Evolutionary conservation across 108 stramenopile genomes (phyloP).

Genomic region (Hondaea fermentalgiana): DNA sequence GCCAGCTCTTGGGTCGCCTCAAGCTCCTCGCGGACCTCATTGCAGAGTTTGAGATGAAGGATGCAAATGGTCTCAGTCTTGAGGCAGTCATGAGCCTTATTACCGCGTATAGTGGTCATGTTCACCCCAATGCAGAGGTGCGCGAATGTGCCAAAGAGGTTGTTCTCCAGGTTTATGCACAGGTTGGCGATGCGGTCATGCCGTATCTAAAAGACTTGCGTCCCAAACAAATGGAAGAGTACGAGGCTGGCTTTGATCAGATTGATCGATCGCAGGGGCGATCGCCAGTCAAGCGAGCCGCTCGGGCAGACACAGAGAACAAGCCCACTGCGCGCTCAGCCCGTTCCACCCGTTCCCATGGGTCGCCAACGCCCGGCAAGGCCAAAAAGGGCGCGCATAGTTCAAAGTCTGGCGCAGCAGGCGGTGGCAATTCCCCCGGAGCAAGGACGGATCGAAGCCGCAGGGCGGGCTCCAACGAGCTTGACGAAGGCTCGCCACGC

Average conservation of each 20-base stretch:
- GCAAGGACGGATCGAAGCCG: not conserved
- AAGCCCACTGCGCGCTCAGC: not conserved
- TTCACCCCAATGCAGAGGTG: slow-evolving; percentile 13
- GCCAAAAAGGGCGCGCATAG: not conserved
- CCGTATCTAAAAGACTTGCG: not conserved
- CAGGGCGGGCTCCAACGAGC: not conserved
- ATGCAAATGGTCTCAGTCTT: not conserved
- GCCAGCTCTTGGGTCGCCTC: not conserved
- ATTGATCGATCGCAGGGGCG: not conserved
- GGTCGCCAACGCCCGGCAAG: not conserved
- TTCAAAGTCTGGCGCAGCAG: not conserved
- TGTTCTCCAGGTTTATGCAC: not conserved
- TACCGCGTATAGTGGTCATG: not conserved
- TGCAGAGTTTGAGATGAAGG: not conserved
- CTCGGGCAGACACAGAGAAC: too few relatives aligned
- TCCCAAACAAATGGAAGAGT: slow-evolving; percentile 16
- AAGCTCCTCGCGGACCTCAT: not conserved
- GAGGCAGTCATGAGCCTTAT: not conserved
- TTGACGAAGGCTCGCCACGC: not conserved
- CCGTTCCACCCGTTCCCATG: not conserved
- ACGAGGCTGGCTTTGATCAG: slow-evolving; percentile 15
- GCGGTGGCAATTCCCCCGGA: not conserved
- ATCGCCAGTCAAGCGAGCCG: not conserved
- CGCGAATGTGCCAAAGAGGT: slow-evolving; percentile 22
- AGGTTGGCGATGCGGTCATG: not conserved